phyloP scores from a whole-genome alignment of 2,329 filamentous ascomycete genomes.

The Pezicula carpinea region DNA sequence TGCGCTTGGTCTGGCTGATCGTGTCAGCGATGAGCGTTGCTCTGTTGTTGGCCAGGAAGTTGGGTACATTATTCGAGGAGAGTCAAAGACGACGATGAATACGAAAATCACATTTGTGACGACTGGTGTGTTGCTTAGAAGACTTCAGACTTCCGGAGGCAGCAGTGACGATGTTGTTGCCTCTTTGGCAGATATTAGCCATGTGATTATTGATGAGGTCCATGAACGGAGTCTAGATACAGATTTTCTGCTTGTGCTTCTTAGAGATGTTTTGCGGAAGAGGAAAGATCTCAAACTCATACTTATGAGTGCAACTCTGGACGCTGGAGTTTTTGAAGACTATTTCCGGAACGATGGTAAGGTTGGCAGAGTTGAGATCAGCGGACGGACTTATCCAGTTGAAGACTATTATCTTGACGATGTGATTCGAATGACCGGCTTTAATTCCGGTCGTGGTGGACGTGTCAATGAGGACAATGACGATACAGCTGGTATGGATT shows the following conservation, averaged over 20 bases:
- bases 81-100: constrained; percentile 66
- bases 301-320: constrained; percentile 93
- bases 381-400: constrained; percentile 85
- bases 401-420: constrained; percentile 88
- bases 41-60: constrained; percentile 78
- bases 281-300: constrained; percentile 82
- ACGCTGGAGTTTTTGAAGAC: constrained; percentile 76
- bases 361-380: constrained; percentile 81
- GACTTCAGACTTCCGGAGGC: constrained; percentile 85
- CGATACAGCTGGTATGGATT: constrained; percentile 42
- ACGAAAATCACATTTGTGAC: constrained; percentile 96
- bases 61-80: constrained; percentile 86
- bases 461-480: constrained; percentile 35
- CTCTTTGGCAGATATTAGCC: constrained; percentile 83
- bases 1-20: constrained; percentile 86
- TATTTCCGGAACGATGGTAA: constrained; percentile 72
- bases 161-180: constrained; percentile 73
- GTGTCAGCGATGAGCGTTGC: constrained; percentile 89
- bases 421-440: constrained; percentile 74
- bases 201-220: constrained; percentile 94
- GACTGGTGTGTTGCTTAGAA: constrained; percentile 84
- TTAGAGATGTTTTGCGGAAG: constrained; percentile 73
- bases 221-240: constrained; percentile 94
- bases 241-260: constrained; percentile 83
- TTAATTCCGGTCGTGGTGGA: constrained; percentile 42